Conservation (phyloP, 2,329 filamentous ascomycete species). For the Chaetomiaceae sp. region DNA sequence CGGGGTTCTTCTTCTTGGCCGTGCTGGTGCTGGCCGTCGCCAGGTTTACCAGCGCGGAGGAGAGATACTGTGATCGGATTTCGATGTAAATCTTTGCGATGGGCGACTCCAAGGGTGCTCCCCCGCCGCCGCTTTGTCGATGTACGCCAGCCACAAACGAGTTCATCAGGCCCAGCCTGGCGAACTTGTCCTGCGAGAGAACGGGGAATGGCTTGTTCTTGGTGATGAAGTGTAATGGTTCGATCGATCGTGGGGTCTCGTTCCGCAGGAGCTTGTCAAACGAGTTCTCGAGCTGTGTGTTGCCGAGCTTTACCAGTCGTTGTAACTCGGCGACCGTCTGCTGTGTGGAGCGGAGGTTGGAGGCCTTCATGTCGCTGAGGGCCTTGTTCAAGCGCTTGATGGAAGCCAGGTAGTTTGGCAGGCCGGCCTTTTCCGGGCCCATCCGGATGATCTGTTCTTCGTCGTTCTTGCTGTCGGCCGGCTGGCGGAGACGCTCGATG, state of each 20-base stretch:
- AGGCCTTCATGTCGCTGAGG: conserved; percentile 76
- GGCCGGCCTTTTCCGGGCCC: conserved; percentile 76
- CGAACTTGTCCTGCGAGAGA: conserved; percentile 69
- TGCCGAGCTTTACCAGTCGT: conserved; percentile 72
- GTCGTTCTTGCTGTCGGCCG: conserved; percentile 85
- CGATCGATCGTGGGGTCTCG: conserved; percentile 74
- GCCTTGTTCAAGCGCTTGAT: conserved; percentile 85
- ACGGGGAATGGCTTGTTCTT: conserved; percentile 83
- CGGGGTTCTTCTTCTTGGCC: conserved; percentile 72
- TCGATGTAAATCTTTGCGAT: conserved; percentile 82
- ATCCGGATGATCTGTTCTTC: conserved; percentile 88
- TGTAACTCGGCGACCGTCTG: conserved; percentile 78
- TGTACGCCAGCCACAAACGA: conserved; percentile 65
- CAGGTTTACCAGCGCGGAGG: conserved; percentile 75
- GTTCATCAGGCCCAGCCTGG: conserved; percentile 74
- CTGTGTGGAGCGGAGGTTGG: conserved; percentile 90
- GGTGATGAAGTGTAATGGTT: conserved; percentile 88
- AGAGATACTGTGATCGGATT: conserved; percentile 81
- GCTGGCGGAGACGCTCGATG: conserved; percentile 83
- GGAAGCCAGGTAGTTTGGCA: conserved; percentile 81
- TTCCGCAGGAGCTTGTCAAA: conserved; percentile 72
- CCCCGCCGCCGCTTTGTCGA: conserved; percentile 41
- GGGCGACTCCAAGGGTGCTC: conserved; percentile 56
- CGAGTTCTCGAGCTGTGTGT: conserved; percentile 75
- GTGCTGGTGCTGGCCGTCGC: conserved; percentile 82